Evolutionary conservation across 2,329 filamentous ascomycete species (phyloP), one percentile per base, ranked within the genome.

Genomic region (Ceratocystis eucalypticola): DNA sequence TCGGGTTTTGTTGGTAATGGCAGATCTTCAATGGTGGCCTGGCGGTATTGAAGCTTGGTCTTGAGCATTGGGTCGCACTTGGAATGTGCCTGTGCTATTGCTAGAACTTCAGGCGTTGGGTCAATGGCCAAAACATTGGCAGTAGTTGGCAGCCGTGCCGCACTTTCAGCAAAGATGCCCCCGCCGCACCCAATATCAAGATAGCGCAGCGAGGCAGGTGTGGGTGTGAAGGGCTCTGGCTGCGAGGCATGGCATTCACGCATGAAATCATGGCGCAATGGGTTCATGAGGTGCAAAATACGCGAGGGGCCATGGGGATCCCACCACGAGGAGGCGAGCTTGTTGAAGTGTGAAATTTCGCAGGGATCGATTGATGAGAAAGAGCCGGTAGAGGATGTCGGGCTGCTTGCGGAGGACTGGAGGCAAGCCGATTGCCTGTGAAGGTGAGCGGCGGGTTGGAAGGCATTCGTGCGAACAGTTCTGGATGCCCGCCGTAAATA

Each of bases 281-380:
- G 94, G 77, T 99, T 97, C 93, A 99, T 97, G 70, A 96, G 87
- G 76, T 99, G 94, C 1, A 99, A 85, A 67, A 96, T 85, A 48
- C 93, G 86, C 3, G 91, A 96, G 5, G 93, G 88, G 64, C 94
- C 94, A 73, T 96, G 86, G 1, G 93, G 89, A 76, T 97, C 92
- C 94, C 94, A 99, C 94, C 94, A 99, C 72, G 88, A 88, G 70
- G 89, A 89, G 70, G 94, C 94, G 72, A 99, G 89, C 69, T 86
- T 85, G 73, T 91, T 91, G 83, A 99, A 99, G 79, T 99, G 94
- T 20, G 88, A 89, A 70, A 99, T 85, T 79, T 99, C 93, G 70
- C 87, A 84, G 65, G 89, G 83, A 72, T 95, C 95, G 76, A 99
- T 89, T 66, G 89, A 91, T 61, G 88, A 85, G 71, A 77, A 80